Evolutionary conservation across 257 asterid genomes (phyloP).

Genomic region (Rauvolfia tetraphylla): DNA sequence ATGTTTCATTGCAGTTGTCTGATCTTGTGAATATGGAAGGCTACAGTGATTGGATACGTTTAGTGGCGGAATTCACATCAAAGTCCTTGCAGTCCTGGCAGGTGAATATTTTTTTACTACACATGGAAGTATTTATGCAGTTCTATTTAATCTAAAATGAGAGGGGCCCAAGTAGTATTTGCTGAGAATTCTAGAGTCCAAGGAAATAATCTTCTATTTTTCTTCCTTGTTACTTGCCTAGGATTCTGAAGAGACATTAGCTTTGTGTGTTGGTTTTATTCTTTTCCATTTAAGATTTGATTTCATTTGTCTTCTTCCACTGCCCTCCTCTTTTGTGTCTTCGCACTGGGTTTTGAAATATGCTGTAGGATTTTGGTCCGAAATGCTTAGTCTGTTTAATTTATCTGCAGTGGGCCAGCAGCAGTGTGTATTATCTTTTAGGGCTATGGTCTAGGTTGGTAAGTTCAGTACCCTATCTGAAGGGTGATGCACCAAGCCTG

Average conservation of each 20-base stretch:
- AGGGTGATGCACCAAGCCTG: constrained; percentile 94
- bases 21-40: constrained; percentile 97
- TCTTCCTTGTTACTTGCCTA: not conserved
- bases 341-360: not conserved
- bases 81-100: constrained; percentile 96
- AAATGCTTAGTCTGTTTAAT: constrained; percentile 12
- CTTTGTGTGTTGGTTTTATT: not conserved
- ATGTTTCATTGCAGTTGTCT: constrained; percentile 58
- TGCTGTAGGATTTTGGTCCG: not conserved
- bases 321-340: not conserved
- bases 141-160: not conserved
- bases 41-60: constrained; percentile 94
- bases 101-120: constrained; percentile 29
- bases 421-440: constrained; percentile 92
- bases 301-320: not conserved
- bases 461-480: constrained; percentile 90
- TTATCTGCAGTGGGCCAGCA: constrained; percentile 90
- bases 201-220: not conserved
- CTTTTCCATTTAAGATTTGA: not conserved
- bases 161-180: not conserved
- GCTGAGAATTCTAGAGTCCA: not conserved
- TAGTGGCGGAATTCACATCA: constrained; percentile 92
- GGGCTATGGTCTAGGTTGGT: constrained; percentile 99
- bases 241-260: not conserved
- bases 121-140: not conserved